These are phyloP conservation scores for Tuctoria greenei DNA, from an alignment of 176 grass and related monocot species.

Conservation along the genomic window DNA sequence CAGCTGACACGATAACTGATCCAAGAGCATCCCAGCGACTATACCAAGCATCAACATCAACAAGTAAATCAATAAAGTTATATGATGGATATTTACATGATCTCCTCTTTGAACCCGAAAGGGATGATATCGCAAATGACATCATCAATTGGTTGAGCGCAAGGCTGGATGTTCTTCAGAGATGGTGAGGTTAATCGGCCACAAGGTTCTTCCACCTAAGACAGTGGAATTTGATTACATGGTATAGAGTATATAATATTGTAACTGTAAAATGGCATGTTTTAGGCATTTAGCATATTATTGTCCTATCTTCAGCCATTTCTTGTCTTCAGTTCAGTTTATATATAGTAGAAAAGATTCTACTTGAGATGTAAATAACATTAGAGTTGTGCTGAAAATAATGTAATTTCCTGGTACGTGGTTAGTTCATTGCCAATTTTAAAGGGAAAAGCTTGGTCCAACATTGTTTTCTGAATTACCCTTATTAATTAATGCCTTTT, in stretches of 20 bases:
- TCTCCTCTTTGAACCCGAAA: slow-evolving; percentile 79
- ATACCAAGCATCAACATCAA: slow-evolving; percentile 54
- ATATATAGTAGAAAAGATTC: slow-evolving; percentile 3
- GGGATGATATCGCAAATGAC: slow-evolving; percentile 66
- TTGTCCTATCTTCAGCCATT: not conserved
- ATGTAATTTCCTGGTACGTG: slow-evolving; percentile 30
- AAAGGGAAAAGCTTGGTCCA: not conserved
- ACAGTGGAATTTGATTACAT: slow-evolving; percentile 20
- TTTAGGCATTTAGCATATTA: not conserved
- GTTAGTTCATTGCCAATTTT: too few species aligned
- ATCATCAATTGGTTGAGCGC: slow-evolving; percentile 60
- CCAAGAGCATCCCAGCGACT: slow-evolving; percentile 49
- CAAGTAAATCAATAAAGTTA: slow-evolving; percentile 62
- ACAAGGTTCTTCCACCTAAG: slow-evolving; percentile 25
- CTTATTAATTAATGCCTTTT: not conserved
- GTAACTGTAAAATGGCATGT: slow-evolving; percentile 29
- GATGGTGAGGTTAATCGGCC: slow-evolving; percentile 44
- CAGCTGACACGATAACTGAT: slow-evolving; percentile 66
- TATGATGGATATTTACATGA: slow-evolving; percentile 66
- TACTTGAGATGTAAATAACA: slow-evolving; percentile 39
- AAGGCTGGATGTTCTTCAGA: slow-evolving; percentile 46
- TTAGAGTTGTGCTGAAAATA: slow-evolving; percentile 17
- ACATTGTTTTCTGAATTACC: not conserved
- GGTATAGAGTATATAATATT: slow-evolving; percentile 29
- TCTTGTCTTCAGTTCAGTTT: slow-evolving; percentile 10